These are phyloP conservation scores for Corylus avellana DNA, from an alignment of 306 rosid genomes.

Conservation along the genomic window DNA sequence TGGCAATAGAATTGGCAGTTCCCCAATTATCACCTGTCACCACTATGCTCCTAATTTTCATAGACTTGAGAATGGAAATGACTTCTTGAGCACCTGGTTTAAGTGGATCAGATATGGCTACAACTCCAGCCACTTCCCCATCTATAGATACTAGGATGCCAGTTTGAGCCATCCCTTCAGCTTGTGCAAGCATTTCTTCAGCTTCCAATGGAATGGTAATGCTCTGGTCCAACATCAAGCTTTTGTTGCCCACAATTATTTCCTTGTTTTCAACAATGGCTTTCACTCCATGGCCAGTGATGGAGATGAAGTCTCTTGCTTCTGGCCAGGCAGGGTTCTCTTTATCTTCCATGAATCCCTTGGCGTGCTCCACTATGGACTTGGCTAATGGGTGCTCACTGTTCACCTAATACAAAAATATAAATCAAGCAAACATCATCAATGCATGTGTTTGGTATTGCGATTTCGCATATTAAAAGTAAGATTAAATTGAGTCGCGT, in stretches of 20 bases:
- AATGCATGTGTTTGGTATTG: neutral
- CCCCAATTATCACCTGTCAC: constrained; percentile 94
- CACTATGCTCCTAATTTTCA: constrained; percentile 70
- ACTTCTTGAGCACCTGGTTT: constrained; percentile 69
- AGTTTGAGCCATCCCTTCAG: constrained; percentile 71
- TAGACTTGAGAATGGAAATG: constrained; percentile 69
- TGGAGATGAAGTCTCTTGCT: constrained; percentile 57
- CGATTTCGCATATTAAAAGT: no score
- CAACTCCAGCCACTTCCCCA: constrained; percentile 51
- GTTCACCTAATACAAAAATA: constrained; percentile 54
- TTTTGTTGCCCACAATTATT: constrained; percentile 74
- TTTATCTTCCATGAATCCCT: constrained; percentile 48
- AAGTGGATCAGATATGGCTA: constrained; percentile 78
- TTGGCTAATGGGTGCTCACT: constrained; percentile 89
- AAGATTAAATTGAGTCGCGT: no score
- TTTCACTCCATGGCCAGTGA: constrained; percentile 80
- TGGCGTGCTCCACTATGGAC: constrained; percentile 72
- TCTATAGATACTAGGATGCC: constrained; percentile 63
- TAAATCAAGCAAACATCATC: neutral
- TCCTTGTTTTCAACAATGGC: constrained; percentile 54
- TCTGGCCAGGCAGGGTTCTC: constrained; percentile 61
- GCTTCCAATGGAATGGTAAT: constrained; percentile 52
- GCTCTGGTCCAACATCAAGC: constrained; percentile 54
- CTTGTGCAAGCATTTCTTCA: constrained; percentile 52
- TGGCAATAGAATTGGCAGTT: constrained; percentile 79